phyloP scores from a whole-genome alignment of 371 early-diverging fungal species.

The Mortierella sp. region DNA sequence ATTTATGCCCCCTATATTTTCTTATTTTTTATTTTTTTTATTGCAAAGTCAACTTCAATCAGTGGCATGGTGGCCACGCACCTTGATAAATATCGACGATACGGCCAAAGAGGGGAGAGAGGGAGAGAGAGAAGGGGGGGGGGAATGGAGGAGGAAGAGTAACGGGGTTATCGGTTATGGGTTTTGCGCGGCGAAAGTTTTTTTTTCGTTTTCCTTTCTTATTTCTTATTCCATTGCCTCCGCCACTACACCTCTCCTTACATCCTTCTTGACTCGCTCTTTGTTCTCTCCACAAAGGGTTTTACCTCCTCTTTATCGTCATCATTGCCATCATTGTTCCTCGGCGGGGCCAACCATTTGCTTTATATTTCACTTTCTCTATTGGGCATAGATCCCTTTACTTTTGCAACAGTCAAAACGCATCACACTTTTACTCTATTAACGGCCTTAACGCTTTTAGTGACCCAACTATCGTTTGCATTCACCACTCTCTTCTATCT shows the following conservation, averaged over 20 bases:
- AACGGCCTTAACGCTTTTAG: too few species aligned
- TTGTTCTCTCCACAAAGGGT: slow-evolving; percentile 4
- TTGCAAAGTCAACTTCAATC: not conserved
- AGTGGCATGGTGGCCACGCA: slow-evolving; percentile 5
- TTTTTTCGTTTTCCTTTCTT: not conserved
- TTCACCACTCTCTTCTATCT: not conserved
- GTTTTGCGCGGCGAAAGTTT: not conserved
- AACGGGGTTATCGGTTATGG: not conserved
- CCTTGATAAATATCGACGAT: not conserved
- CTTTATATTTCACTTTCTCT: not conserved
- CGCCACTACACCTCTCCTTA: not conserved
- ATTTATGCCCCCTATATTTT: not conserved
- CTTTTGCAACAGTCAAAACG: not conserved
- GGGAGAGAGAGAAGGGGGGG: not conserved
- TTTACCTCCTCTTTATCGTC: not conserved
- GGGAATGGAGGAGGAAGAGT: not conserved
- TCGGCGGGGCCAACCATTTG: not conserved
- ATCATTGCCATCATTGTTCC: not conserved
- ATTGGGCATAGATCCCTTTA: not conserved
- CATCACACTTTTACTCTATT: too few species aligned
- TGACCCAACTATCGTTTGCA: not conserved
- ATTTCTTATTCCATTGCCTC: slow-evolving; percentile 2
- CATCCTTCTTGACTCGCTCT: not conserved
- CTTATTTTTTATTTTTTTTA: not conserved
- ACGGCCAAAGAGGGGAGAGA: not conserved